Evolutionary conservation across 2,329 filamentous ascomycete species (phyloP), one percentile per base, ranked within the genome.

Genomic region (Colletotrichum cordylinicola): DNA sequence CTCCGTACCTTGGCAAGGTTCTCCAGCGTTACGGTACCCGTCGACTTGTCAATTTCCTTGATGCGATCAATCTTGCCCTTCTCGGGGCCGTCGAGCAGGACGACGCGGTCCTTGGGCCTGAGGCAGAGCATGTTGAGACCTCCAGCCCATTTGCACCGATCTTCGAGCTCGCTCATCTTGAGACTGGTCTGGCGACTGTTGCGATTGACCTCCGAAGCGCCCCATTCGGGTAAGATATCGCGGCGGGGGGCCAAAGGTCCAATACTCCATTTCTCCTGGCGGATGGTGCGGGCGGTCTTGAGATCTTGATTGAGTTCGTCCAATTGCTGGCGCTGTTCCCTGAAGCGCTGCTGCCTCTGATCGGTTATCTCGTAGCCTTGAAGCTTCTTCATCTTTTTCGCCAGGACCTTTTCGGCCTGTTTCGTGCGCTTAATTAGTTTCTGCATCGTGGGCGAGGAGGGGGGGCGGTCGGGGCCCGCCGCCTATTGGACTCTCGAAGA

Each of bases 21-120:
- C 77, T 91, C 88, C 58, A 96, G 85, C n/a, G 85, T 88, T 61
- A 95, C 87, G 77, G 90, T 89, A 76, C 91, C 93, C 61, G 85
- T 86, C 13, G 89, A 84, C 6, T 81, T 77, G 78, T 91, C 86
- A 61, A 98, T 87, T 2, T 87, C 83, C 75, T 83, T 84, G 60
- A 98, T 91, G n/a, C 87, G 86, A 67, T 95, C 94, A 84, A 99
- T 97, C 86, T 93, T 95, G 80, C 96, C 96, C 86, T 93, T 94
- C 81, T 97, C 94, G 43, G 90, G 90, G 10, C 96, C 96, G 76
- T 93, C 91, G 70, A 95, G 86, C 74, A 98, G 86, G 69, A 96
- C 94, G 37, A 98, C 96, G 75, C 97, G 91, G 85, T 98, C 97
- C 8, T 93, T 92, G 6, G 86, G 82, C 29, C 89, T 90, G 74